phyloP scores from a whole-genome alignment of 108 stramenopile species.

The Fragilaria crotonensis region DNA sequence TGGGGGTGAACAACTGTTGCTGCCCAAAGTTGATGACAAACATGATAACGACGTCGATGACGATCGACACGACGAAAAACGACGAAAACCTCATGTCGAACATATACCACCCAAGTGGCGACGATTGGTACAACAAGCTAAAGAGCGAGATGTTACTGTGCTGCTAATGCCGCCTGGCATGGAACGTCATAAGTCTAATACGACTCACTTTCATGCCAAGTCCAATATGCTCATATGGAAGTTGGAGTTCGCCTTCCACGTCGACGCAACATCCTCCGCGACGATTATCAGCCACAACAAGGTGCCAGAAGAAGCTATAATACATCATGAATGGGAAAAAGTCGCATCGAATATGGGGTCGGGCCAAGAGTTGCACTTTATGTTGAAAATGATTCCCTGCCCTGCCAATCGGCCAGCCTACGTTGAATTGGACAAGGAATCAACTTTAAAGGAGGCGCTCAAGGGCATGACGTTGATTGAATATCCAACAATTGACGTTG shows the following conservation, averaged over 20 bases:
- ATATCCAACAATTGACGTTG: conserved; percentile 56
- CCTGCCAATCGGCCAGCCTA: conserved; percentile 45
- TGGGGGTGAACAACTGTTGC: conserved; percentile 1
- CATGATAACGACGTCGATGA: not conserved
- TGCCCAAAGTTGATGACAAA: conserved; percentile 14
- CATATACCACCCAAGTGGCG: too few relatives aligned
- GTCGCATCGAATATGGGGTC: too few relatives aligned
- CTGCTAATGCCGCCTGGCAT: conserved; percentile 65
- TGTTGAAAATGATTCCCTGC: conserved; percentile 53
- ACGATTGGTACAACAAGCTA: conserved; percentile 42
- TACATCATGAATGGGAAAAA: too few relatives aligned
- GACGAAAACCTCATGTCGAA: too few relatives aligned
- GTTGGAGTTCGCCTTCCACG: not conserved
- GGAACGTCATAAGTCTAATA: conserved; percentile 52
- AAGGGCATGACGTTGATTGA: conserved; percentile 61
- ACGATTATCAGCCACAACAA: too few relatives aligned
- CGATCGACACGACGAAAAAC: conserved; percentile 3
- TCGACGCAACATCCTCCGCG: not conserved
- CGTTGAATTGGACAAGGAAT: conserved; percentile 27
- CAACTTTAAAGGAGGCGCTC: conserved; percentile 24
- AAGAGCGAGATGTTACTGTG: conserved; percentile 39
- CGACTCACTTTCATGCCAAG: conserved; percentile 39
- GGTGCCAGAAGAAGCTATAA: too few relatives aligned
- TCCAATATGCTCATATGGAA: conserved; percentile 25
- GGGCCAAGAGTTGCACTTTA: conserved; percentile 4